Conservation (phyloP, 2,329 filamentous ascomycete genomes). For the Fusarium sp. region DNA sequence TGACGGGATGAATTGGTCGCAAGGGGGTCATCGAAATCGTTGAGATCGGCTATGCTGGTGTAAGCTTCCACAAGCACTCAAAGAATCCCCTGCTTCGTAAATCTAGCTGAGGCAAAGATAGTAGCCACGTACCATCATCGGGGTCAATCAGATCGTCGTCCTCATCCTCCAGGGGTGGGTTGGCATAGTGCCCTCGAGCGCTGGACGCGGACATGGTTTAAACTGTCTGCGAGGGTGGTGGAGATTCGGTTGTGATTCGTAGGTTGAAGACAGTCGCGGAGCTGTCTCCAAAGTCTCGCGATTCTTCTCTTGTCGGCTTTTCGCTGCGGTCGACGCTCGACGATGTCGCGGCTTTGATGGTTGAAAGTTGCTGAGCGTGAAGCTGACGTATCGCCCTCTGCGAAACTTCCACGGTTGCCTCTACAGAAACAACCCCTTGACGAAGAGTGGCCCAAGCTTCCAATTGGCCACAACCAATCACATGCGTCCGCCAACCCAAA, state of each 20-base stretch:
- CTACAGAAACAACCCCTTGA: slow-evolving; percentile 40
- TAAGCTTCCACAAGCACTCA: slow-evolving; percentile 26
- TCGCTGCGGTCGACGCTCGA: background rate
- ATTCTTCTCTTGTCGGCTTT: background rate
- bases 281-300: background rate
- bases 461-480: slow-evolving; percentile 35
- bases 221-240: background rate
- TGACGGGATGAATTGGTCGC: slow-evolving; percentile 76
- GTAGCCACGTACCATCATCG: slow-evolving; percentile 73
- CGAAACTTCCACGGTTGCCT: slow-evolving; percentile 49
- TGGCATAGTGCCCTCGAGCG: slow-evolving; percentile 69
- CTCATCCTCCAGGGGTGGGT: slow-evolving; percentile 68
- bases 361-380: slow-evolving; percentile 28
- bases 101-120: background rate
- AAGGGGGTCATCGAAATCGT: slow-evolving; percentile 93
- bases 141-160: slow-evolving; percentile 84
- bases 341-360: slow-evolving; percentile 10
- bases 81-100: background rate
- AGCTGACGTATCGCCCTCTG: slow-evolving; percentile 43
- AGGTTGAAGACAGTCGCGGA: background rate
- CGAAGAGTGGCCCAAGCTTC: slow-evolving; percentile 43
- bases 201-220: slow-evolving; percentile 59
- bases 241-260: background rate
- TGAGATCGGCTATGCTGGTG: slow-evolving; percentile 76
- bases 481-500: slow-evolving; percentile 16